Conservation (phyloP, 148 eudicot species). For the Rhododendron mucronatum region DNA sequence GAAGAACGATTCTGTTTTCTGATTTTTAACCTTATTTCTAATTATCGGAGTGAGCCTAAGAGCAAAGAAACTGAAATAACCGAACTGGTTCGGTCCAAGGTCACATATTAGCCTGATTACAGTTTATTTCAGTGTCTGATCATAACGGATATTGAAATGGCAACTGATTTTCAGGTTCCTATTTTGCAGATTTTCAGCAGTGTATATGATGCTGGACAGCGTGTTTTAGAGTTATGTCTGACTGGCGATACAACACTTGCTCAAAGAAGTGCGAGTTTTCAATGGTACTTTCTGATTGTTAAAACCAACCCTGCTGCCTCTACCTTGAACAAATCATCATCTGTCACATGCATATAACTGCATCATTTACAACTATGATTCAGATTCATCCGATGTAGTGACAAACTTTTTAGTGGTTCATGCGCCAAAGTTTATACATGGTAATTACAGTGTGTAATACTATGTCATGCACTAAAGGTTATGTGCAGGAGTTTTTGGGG, state of each 20-base stretch:
- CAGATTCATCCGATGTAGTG: background rate
- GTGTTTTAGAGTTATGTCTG: background rate
- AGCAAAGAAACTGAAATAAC: background rate
- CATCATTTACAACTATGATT: background rate
- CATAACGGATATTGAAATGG: background rate
- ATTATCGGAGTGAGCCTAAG: background rate
- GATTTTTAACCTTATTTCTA: background rate
- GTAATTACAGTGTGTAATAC: background rate
- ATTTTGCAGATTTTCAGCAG: conserved; percentile 3
- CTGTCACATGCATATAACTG: background rate
- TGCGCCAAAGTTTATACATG: background rate
- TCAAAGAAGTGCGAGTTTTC: background rate
- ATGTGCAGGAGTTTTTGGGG: background rate
- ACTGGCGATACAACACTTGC: background rate
- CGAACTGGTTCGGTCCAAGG: background rate
- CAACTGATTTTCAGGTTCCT: background rate
- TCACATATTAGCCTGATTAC: background rate
- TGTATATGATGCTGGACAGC: background rate
- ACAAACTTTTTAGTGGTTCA: background rate
- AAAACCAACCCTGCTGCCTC: background rate
- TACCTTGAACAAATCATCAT: background rate
- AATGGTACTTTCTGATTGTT: conserved; percentile 6
- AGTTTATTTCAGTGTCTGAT: background rate
- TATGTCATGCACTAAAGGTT: background rate
- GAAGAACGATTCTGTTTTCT: background rate